Evolutionary conservation across 2,329 filamentous ascomycete species (phyloP), one percentile per base, ranked within the genome.

Genomic region (Neopestalotiopsis rosae): DNA sequence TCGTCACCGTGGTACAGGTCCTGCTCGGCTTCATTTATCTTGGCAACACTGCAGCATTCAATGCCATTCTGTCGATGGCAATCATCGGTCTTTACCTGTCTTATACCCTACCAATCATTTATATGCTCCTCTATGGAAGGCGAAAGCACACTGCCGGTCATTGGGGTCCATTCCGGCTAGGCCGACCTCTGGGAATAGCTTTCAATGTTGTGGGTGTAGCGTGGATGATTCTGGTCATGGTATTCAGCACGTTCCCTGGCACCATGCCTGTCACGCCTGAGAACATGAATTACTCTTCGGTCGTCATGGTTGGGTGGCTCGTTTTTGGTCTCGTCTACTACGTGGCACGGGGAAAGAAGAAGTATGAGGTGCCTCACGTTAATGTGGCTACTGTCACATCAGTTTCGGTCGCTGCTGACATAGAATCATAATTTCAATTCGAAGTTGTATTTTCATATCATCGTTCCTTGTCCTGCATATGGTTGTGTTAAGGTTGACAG

Each of bases 271-370:
- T 83, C 0, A 82, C 80, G 1, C 68, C 79, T 0, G 76, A 81
- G 45, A 83, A 79, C 17, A 86, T 86, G 82, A 86, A 86, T 58
- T 86, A 86, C 67, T 79, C 79, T 0, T 77, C 78, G 42, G 82
- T 84, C 0, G 82, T 86, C 0, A 73, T 85, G 71, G 75, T 75
- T 3, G 82, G 79, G 0, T 84, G 81, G 82, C 65, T 80, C 0
- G 32, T 76, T 0, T 74, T 80, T 40, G 81, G 82, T 0, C 73
- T 74, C 0, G 38, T 76, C 2, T 83, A 81, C 52, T 84, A 81
- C 56, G 65, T 69, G 1, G 61, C 68, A 0, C 64, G 64, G 4
- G 78, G 76, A 0, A 71, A 68, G 14, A 38, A 70, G 1, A 78
- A 78, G 68, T 79, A 74, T 7, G 42, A 76, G 62, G 73, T 79